Evolutionary conservation across 2,329 filamentous ascomycete genomes (phyloP).

Genomic region (Daldinia sp.): DNA sequence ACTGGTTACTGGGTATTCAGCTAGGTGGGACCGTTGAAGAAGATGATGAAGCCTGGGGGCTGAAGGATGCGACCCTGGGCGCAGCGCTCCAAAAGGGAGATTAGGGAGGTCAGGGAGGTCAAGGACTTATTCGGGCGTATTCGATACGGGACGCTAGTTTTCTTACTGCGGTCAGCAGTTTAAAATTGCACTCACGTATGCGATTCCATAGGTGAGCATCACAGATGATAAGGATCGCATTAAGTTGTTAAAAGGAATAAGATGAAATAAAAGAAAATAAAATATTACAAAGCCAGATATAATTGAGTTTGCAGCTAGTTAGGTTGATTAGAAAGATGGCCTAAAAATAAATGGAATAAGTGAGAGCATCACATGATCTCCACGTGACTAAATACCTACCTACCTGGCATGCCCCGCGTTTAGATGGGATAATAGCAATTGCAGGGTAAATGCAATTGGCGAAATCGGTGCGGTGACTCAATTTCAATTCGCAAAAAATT

Average conservation of each 20-base stretch:
- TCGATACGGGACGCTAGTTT: slow-evolving; percentile 6
- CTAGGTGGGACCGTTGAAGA: slow-evolving; percentile 29
- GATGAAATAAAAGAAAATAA: background rate
- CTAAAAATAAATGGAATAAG: no score
- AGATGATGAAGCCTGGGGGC: slow-evolving; percentile 14
- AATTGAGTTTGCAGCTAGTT: background rate
- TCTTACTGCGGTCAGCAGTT: background rate
- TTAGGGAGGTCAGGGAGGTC: background rate
- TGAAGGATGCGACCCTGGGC: slow-evolving; percentile 6
- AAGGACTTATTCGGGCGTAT: background rate
- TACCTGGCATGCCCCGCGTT: slow-evolving; percentile 35
- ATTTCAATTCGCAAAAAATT: slow-evolving; percentile 35
- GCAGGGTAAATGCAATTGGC: slow-evolving; percentile 2
- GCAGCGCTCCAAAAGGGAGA: background rate
- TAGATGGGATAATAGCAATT: slow-evolving; percentile 13
- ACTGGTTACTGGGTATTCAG: slow-evolving; percentile 28
- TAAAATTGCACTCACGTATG: background rate
- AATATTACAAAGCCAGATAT: background rate
- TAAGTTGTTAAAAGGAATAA: background rate
- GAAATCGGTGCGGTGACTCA: slow-evolving; percentile 13
- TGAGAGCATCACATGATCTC: slow-evolving; percentile 6
- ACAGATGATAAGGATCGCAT: background rate
- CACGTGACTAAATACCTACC: slow-evolving; percentile 24
- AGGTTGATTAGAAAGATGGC: background rate
- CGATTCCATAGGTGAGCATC: background rate